phyloP scores from a whole-genome alignment of 495 filamentous ascomycete genomes.

The Polyplosphaeria fusca region DNA sequence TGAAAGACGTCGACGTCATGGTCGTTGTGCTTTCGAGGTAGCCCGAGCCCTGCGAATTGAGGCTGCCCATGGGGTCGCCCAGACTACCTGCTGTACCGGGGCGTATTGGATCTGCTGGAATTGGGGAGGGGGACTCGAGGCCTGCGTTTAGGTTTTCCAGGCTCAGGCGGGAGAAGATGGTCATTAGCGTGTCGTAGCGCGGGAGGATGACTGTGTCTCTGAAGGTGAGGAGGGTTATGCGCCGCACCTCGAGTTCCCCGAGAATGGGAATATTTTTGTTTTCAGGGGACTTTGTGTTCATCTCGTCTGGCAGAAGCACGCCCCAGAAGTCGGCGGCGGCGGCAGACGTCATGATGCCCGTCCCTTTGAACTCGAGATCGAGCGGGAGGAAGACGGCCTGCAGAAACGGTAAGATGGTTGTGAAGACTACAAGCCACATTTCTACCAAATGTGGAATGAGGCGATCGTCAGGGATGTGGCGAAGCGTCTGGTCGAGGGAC shows the following conservation, averaged over 20 bases:
- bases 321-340: conserved; percentile 90
- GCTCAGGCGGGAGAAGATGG: conserved; percentile 84
- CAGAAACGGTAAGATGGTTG: conserved; percentile 84
- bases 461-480: conserved; percentile 72
- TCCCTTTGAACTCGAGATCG: conserved; percentile 88
- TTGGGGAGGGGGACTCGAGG: conserved; percentile 29
- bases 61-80: conserved; percentile 8
- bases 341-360: conserved; percentile 69
- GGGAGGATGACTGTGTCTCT: conserved; percentile 84
- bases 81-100: conserved; percentile 18
- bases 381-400: conserved; percentile 94
- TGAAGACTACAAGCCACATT: conserved; percentile 89
- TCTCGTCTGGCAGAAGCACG: conserved; percentile 46
- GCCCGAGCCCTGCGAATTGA: conserved; percentile 45
- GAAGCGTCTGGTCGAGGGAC: conserved; percentile 77
- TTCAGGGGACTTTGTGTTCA: conserved; percentile 20
- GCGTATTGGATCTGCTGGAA: conserved; percentile 54
- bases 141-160: conserved; percentile 73
- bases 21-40: conserved; percentile 52
- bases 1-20: conserved; percentile 18
- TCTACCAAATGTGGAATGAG: conserved; percentile 84
- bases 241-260: conserved; percentile 75
- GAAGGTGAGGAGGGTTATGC: conserved; percentile 84
- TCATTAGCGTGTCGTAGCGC: conserved; percentile 78
- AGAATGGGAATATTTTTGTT: conserved; percentile 44